These are phyloP conservation scores for Hypomyces rosellus DNA, from an alignment of 2,329 filamentous ascomycete species.

Conservation along the genomic window DNA sequence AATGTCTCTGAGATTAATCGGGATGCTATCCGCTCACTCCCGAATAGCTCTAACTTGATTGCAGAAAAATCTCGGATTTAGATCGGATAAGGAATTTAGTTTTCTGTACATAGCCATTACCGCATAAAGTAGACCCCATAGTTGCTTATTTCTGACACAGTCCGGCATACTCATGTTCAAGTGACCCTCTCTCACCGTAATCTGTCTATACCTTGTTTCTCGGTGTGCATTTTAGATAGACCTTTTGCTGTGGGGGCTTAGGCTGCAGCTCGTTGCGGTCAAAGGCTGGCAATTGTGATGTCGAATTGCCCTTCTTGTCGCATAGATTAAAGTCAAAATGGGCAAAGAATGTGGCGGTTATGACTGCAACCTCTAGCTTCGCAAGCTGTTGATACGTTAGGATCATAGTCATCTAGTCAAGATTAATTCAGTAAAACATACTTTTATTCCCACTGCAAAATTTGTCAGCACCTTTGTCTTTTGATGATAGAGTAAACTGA, in stretches of 20 bases:
- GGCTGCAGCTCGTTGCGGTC: too few relatives aligned
- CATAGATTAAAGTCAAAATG: conserved; percentile 40
- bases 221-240: too few relatives aligned
- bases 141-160: too few relatives aligned
- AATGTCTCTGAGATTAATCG: conserved; percentile 3
- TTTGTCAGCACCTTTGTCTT: too few relatives aligned
- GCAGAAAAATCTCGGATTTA: not conserved
- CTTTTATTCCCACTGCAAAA: not conserved
- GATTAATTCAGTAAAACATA: conserved; percentile 10
- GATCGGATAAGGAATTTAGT: too few relatives aligned
- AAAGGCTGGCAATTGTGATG: not conserved
- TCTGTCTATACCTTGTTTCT: too few relatives aligned
- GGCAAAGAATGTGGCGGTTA: conserved; percentile 42
- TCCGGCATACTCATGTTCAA: too few relatives aligned
- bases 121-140: too few relatives aligned
- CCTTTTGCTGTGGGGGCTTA: too few relatives aligned
- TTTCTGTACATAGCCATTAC: too few relatives aligned
- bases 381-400: conserved; percentile 33
- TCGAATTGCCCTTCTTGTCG: conserved; percentile 31
- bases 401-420: not conserved
- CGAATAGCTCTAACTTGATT: conserved; percentile 7
- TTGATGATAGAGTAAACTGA: not conserved
- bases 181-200: too few relatives aligned
- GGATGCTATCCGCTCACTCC: conserved; percentile 4
- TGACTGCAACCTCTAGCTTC: conserved; percentile 46